Base-by-base conservation (phyloP, 2,329 filamentous ascomycete genomes). In the Penicillium sp. region DNA sequence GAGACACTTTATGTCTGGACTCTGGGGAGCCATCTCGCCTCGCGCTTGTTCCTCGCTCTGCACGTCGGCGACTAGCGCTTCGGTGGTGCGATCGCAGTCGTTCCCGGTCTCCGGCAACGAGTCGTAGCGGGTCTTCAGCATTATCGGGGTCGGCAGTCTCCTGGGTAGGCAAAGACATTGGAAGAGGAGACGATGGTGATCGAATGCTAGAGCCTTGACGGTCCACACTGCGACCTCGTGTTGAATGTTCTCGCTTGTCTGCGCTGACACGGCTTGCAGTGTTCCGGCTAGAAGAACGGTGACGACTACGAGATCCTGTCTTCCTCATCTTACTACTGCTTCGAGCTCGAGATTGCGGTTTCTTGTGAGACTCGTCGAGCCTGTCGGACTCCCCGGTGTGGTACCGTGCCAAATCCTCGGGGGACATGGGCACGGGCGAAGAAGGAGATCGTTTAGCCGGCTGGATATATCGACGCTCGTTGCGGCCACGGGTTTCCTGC, bases 361-460 rank as follows among this genome's bases (percentile, higher is more conserved):
- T 63, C 33, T 44, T 63, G 30, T 40, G 65, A 56, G 42, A 58
- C 57, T 52, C 71, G 15, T 75, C 68, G 20, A 69, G 70, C 15
- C 63, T 69, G 8, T 75, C 75, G 6, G 69, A 62, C 44, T 45
- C 48, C 14, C 67, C 71, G 4, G 62, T 65, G 33, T 69, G 67
- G 45, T 71, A 73, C 30, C 61, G 58, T 34, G 67, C 58, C 44
- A 87, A 62, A 56, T 96, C 89, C 54, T 95, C 87, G 0, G 89
- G 89, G 3, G 90, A 94, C 90, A 96, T 96, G 3, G 90, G 88
- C 2, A 95, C 78, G 0, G 91, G 91, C 0, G 91, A 96, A 2
- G 88, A 94, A 1, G 91, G 91, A 1, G 91, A 96, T 15, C 86
- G 78, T 67, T 95, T 94, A 9, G 82, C 79, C 13, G 85, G 80